Evolutionary conservation across 2,329 filamentous ascomycete species (phyloP), one percentile per base, ranked within the genome.

Genomic region (Amauroascus verrucosus): DNA sequence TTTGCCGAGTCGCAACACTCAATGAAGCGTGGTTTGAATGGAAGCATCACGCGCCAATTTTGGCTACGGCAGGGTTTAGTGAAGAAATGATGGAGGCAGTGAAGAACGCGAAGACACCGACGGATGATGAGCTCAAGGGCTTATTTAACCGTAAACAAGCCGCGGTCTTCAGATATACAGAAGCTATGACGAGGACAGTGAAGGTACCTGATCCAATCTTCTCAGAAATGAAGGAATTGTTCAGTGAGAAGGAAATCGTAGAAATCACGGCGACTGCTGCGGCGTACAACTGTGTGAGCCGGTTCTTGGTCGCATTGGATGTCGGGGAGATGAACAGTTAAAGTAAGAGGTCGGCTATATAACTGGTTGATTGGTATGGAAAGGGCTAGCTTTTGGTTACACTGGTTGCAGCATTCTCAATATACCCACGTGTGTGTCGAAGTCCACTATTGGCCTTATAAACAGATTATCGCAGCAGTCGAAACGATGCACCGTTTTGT

Each of bases 21-120:
- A 95, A 94, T 69, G 70, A 77, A 16, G 88, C 88, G 1, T 88
- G 85, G 82, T 94, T 89, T 68, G 88, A 95, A 68, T 94, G 86
- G 88, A 78, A 73, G 33, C 80, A 87, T 52, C 88, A 95, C 65
- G 83, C 82, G 14, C 87, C 87, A 1, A 72, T 91, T n/a, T 74
- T 91, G 13, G 77, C 78, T 3, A 72, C 75, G 7, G 71, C 71
- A 0, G 82, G 83, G 4, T 76, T 87, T 4, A 68, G 71, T 16
- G 69, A 75, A 30, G 74, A 71, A 32, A 70, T 69, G 16, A 56
- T 76, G 30, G 63, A 67, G 14, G 76, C 72, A 6, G 69, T 84
- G 60, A 70, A 76, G 53, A 70, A 61, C 49, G 56, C 63, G 1
- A 37, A 35, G 26, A 43, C 28, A 1, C 58, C 70, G 18, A 64